Conservation (phyloP, 2,329 filamentous ascomycete species). For the Fusarium armeniacum region DNA sequence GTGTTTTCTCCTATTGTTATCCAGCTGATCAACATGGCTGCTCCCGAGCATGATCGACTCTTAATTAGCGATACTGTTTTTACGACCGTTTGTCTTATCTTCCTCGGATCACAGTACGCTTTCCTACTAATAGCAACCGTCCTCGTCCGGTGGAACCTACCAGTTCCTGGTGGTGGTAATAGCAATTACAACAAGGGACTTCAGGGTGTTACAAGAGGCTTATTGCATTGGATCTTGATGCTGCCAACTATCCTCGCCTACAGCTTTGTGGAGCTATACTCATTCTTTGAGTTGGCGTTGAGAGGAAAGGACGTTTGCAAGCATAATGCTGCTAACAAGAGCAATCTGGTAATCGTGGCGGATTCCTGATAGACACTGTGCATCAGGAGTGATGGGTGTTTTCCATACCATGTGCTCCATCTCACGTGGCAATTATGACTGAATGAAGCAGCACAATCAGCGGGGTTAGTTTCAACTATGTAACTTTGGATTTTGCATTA, state of each 20-base stretch:
- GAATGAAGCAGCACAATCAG: too few species aligned
- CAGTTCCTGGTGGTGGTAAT: slow-evolving; percentile 2
- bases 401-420: too few species aligned
- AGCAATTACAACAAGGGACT: slow-evolving; percentile 18
- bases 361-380: background rate
- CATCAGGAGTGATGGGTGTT: too few species aligned
- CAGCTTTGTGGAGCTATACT: slow-evolving; percentile 38
- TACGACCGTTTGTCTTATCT: slow-evolving; percentile 24
- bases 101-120: slow-evolving; percentile 24
- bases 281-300: slow-evolving; percentile 37
- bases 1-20: slow-evolving; percentile 26
- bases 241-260: slow-evolving; percentile 36
- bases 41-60: slow-evolving; percentile 15
- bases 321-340: slow-evolving; percentile 35
- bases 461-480: fast-evolving
- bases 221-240: slow-evolving; percentile 36
- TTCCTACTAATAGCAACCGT: slow-evolving; percentile 27
- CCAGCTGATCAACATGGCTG: slow-evolving; percentile 26
- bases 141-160: slow-evolving; percentile 29
- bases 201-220: slow-evolving; percentile 15
- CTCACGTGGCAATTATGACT: background rate
- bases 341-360: slow-evolving; percentile 13
- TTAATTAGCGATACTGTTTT: slow-evolving; percentile 25
- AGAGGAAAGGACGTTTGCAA: slow-evolving; percentile 36
- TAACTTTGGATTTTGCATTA: background rate